Base-by-base conservation (phyloP, 306 rosid species). In the Prunus fruticosa region DNA sequence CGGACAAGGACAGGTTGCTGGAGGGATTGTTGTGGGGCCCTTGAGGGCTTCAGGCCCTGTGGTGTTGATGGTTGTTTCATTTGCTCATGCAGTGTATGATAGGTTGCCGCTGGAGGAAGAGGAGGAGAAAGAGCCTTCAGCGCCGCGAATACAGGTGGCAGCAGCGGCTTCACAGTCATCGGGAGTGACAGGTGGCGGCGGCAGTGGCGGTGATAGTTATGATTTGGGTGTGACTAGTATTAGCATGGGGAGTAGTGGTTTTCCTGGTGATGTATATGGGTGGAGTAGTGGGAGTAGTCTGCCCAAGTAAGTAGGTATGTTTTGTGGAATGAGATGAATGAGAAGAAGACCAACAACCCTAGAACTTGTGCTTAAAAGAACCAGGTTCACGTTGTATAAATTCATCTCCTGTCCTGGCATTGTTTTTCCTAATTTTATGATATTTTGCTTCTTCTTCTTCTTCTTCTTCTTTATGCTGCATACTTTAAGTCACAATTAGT, bases 1-100 rank as follows among this genome's bases (percentile, higher is more conserved):
- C 41, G 78, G 82, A 34, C 80, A 80, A 54, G 85, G 87, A 23
- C 87, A 84, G 46, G 84, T 84, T 14, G 72, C 77, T 8, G 87
- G 87, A 16, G 87, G 87, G 72, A 80, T 46, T 34, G 87, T 84
- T 10, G 47, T 68, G 22, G 82, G 82, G 51, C 82, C 84, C 1
- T 46, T 84, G 78, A 69, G 53, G 11, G 87, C 87, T 18, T 80
- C 82, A 2, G 77, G 82, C 45, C 80, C 87, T 19, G 87, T 84
- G 77, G 28, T 74, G 3, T 49, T 84, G 80, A 73, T 84, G 84
- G 87, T 78, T 60, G 87, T 80, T 12, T 77, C 87, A 6, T 84
- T 84, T 57, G 79, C 82, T 0, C 77, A 84, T 64, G 87, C 84
- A 9, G 82, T 81, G 22, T 84, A 69, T 70, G 85, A 84, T 54